Conservation (phyloP, 768 basidiomycete species). For the Tulasnella sp. region DNA sequence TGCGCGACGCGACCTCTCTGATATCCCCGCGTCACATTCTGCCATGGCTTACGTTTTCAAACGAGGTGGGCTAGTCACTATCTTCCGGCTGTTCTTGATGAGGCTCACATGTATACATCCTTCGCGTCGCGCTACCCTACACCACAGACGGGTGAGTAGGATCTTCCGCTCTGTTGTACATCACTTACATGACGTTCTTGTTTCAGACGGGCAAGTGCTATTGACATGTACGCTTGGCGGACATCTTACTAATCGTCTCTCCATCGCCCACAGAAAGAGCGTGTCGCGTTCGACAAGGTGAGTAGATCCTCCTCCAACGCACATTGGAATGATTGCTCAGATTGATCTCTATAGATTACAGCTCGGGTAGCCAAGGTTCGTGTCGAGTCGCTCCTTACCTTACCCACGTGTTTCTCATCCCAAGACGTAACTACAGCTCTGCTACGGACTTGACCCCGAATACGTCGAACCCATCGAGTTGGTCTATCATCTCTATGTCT, state of each 20-base stretch:
- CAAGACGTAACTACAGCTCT: constrained; percentile 39
- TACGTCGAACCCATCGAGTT: constrained; percentile 91
- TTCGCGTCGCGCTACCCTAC: constrained; percentile 15
- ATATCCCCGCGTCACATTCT: not conserved
- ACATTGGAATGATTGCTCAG: not conserved
- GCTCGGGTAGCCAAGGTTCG: constrained; percentile 57
- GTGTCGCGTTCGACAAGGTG: constrained; percentile 88
- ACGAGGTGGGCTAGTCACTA: constrained; percentile 20
- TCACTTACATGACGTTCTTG: not conserved
- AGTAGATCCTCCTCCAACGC: constrained; percentile 19
- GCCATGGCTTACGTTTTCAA: constrained; percentile 22
- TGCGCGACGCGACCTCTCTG: too few species aligned
- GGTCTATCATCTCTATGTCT: constrained; percentile 22
- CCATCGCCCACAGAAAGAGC: constrained; percentile 62
- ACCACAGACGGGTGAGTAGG: constrained; percentile 40
- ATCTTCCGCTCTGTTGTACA: constrained; percentile 21
- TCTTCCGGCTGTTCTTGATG: not conserved
- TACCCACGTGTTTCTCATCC: not conserved
- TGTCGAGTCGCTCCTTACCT: not conserved
- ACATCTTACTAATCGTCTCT: constrained; percentile 19
- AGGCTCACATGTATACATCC: not conserved
- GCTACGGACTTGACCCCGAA: constrained; percentile 88
- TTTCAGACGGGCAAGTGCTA: constrained; percentile 19
- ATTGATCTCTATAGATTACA: constrained; percentile 47
- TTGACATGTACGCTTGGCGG: not conserved